Evolutionary conservation across 352 stramenopile species (phyloP).

Genomic region (Globisporangium canariense): DNA sequence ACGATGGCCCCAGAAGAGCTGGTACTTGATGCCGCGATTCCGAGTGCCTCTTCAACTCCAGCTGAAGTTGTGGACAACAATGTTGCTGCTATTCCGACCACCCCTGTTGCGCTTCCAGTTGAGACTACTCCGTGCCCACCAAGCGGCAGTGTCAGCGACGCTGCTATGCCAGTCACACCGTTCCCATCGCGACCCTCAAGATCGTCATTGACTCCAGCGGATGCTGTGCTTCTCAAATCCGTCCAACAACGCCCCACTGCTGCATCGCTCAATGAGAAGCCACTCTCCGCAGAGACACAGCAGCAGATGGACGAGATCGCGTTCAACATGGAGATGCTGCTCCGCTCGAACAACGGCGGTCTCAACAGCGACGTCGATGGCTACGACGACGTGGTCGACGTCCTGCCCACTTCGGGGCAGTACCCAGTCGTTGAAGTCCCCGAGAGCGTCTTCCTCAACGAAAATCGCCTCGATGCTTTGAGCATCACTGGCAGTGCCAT

Average conservation of each 20-base stretch:
- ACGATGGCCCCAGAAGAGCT: too few relatives aligned
- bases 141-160: too few relatives aligned
- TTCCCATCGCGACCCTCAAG: too few relatives aligned
- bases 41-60: too few relatives aligned
- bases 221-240: too few relatives aligned
- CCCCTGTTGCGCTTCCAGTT: too few relatives aligned
- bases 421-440: not conserved
- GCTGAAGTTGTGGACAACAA: too few relatives aligned
- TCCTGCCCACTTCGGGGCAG: not conserved
- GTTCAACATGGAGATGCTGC: not conserved
- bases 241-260: not conserved
- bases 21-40: too few relatives aligned
- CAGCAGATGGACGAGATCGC: not conserved
- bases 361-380: not conserved
- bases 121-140: too few relatives aligned
- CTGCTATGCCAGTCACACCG: too few relatives aligned
- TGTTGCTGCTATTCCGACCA: too few relatives aligned
- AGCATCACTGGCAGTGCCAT: not conserved
- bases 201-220: too few relatives aligned
- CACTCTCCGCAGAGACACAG: not conserved
- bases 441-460: not conserved
- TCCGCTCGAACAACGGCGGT: not conserved
- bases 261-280: not conserved
- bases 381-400: not conserved
- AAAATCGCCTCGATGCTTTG: not conserved